Conservation (phyloP, 164 flowering plant species). For the Aristolochia fimbriata region DNA sequence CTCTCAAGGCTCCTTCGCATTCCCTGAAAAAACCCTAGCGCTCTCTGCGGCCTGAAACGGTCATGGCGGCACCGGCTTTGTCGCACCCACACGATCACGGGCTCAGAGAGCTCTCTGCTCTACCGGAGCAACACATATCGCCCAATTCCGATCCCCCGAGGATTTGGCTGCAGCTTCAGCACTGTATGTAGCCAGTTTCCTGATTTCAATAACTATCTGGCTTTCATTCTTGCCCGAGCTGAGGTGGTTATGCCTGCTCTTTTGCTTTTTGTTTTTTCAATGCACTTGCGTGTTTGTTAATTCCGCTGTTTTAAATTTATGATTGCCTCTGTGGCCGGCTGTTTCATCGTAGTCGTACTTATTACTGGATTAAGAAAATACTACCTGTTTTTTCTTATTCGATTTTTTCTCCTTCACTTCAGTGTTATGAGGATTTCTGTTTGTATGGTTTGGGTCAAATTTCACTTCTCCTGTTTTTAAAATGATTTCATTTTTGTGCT, state of each 20-base stretch:
- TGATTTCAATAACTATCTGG: slow-evolving; percentile 96
- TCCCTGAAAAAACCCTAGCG: neutral
- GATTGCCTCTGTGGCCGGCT: no score
- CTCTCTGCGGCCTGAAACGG: neutral
- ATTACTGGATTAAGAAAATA: no score
- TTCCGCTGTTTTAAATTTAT: neutral
- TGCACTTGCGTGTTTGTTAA: neutral
- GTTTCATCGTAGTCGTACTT: no score
- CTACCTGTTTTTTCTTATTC: no score
- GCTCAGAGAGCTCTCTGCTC: slow-evolving; percentile 71
- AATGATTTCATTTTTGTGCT: no score
- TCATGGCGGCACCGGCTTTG: slow-evolving; percentile 14
- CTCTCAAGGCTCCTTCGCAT: neutral
- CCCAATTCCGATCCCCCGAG: slow-evolving; percentile 73
- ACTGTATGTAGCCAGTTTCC: slow-evolving; percentile 81
- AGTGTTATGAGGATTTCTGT: no score
- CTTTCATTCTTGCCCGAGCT: slow-evolving; percentile 78
- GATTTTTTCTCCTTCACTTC: no score
- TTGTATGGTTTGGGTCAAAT: no score
- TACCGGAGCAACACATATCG: slow-evolving; percentile 81
- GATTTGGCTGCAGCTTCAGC: slow-evolving; percentile 89
- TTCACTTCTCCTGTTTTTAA: no score
- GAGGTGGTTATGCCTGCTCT: slow-evolving; percentile 34
- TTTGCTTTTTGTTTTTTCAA: neutral
- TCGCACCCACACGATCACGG: slow-evolving; percentile 94